phyloP scores from a whole-genome alignment of 1,139 yeast genomes.

The Hansenula sp. region DNA sequence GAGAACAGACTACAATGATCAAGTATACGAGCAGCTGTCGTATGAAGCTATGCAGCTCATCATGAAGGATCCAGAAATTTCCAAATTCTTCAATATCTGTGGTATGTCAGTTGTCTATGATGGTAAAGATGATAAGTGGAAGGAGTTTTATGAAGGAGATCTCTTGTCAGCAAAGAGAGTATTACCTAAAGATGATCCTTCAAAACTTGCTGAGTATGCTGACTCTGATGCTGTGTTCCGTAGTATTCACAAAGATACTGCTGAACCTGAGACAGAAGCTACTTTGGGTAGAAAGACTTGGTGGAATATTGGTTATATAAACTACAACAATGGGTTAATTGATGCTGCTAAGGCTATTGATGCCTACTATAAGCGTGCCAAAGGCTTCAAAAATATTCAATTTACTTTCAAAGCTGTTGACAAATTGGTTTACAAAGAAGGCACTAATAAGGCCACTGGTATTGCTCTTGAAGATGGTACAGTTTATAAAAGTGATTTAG shows the following conservation, averaged over 20 bases:
- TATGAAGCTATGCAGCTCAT: constrained; percentile 23
- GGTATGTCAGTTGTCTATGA: constrained; percentile 2
- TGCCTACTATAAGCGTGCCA: constrained; percentile 3
- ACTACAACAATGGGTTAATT: constrained; percentile 1
- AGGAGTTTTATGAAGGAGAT: neutral
- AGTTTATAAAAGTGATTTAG: constrained; percentile 27
- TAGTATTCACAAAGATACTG: neutral
- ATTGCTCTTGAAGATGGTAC: constrained; percentile 27
- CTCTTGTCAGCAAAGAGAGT: neutral
- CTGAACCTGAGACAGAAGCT: neutral
- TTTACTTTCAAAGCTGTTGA: constrained; percentile 2
- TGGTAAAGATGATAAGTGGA: neutral
- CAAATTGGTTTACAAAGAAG: neutral
- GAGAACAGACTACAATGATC: constrained; percentile 35
- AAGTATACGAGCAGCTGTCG: constrained; percentile 34
- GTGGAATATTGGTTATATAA: constrained; percentile 3
- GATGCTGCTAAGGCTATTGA: constrained; percentile 1
- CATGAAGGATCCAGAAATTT: constrained; percentile 1
- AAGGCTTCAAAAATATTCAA: neutral
- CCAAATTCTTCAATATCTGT: neutral
- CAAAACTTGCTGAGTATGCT: neutral
- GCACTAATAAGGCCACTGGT: constrained; percentile 21
- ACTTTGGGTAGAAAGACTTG: neutral
- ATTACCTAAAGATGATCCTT: neutral
- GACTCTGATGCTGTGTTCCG: neutral